phyloP scores from a whole-genome alignment of 768 basidiomycete genomes.

The Mycena maculata region DNA sequence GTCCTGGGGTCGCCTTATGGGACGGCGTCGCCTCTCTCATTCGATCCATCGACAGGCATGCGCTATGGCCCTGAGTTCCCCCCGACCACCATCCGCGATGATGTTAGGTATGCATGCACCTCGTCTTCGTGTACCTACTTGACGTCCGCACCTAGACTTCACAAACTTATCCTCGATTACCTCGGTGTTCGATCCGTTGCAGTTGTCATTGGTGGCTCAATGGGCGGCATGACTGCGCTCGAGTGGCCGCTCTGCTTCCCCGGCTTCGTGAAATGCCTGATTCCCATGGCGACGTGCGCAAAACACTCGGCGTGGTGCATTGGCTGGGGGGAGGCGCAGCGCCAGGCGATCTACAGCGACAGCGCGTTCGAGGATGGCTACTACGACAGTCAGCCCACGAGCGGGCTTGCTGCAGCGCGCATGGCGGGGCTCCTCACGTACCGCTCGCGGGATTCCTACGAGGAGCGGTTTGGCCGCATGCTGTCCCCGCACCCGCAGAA shows the following conservation, averaged over 20 bases:
- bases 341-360: conserved; percentile 96
- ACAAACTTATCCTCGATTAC: conserved; percentile 87
- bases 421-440: conserved; percentile 97
- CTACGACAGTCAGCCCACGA: conserved; percentile 77
- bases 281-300: conserved; percentile 94
- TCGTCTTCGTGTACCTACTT: neutral
- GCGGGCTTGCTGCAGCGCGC: conserved; percentile 91
- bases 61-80: conserved; percentile 95
- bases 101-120: conserved; percentile 71
- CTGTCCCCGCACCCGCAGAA: conserved; percentile 11
- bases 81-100: conserved; percentile 90
- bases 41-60: conserved; percentile 78
- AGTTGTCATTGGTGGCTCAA: conserved; percentile 95
- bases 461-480: conserved; percentile 90
- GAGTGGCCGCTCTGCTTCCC: conserved; percentile 94
- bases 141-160: conserved; percentile 62
- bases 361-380: conserved; percentile 89
- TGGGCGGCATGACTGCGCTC: conserved; percentile 98
- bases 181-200: conserved; percentile 88
- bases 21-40: conserved; percentile 86
- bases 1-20: conserved; percentile 96
- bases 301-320: conserved; percentile 99
- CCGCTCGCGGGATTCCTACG: conserved; percentile 91
- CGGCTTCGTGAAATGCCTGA: conserved; percentile 84
- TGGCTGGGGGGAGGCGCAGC: conserved; percentile 96